Evolutionary conservation across 2,329 filamentous ascomycete species (phyloP).

Genomic region (Nigrospora sphaerica): DNA sequence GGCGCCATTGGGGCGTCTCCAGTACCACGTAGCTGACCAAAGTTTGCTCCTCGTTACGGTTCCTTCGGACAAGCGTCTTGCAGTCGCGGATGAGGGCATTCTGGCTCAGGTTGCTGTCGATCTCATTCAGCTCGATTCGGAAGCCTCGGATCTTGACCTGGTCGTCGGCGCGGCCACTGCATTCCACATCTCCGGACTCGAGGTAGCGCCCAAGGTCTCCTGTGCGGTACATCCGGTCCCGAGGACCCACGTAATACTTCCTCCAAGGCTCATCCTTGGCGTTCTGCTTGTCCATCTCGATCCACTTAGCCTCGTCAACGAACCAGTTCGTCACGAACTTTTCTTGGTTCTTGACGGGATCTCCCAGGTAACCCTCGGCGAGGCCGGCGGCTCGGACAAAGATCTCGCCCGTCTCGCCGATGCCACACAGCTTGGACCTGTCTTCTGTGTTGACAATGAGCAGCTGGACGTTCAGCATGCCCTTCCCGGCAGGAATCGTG

Average conservation of each 20-base stretch:
- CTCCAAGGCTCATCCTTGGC: constrained; percentile 65
- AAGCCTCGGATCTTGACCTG: constrained; percentile 97
- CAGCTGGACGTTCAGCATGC: constrained; percentile 70
- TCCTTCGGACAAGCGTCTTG: constrained; percentile 75
- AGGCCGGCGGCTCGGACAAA: constrained; percentile 67
- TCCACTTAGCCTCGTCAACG: constrained; percentile 65
- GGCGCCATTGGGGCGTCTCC: constrained; percentile 65
- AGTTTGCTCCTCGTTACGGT: constrained; percentile 77
- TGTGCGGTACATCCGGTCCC: constrained; percentile 80
- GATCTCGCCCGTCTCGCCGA: constrained; percentile 66
- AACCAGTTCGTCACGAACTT: constrained; percentile 90
- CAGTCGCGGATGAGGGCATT: constrained; percentile 75
- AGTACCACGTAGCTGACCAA: constrained; percentile 89
- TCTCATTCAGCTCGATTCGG: constrained; percentile 89
- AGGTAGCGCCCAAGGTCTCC: constrained; percentile 68
- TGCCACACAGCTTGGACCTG: constrained; percentile 52
- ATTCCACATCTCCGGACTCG: constrained; percentile 8
- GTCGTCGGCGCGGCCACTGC: constrained; percentile 70
- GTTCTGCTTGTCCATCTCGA: constrained; percentile 52
- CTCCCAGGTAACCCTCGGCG: constrained; percentile 67
- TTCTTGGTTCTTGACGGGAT: constrained; percentile 43
- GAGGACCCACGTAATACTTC: constrained; percentile 68
- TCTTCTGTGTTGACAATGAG: constrained; percentile 60
- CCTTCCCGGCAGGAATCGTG: constrained; percentile 64
- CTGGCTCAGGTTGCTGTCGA: constrained; percentile 74